A percentile compares a stretch with the other conserved stretches of the same genome.
These are phyloP conservation scores for Saccharomycopsis schoenii DNA, from an alignment of 805 yeast genomes.

Conservation along the genomic window DNA sequence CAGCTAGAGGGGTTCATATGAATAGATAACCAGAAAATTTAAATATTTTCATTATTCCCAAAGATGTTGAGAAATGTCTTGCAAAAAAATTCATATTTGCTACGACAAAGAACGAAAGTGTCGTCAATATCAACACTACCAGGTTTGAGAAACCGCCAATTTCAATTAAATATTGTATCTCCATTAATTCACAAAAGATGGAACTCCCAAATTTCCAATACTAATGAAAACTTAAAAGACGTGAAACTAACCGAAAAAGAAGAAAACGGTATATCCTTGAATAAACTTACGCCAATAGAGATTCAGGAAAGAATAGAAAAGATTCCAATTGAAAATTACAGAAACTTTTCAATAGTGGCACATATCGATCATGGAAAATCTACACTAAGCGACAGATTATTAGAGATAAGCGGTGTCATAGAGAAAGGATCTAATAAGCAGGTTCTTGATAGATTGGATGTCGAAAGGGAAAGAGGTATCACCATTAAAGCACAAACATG, in stretches of 20 bases:
- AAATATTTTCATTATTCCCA: no score
- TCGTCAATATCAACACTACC: not conserved
- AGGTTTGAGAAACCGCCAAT: not conserved
- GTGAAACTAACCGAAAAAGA: not conserved
- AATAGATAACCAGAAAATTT: no score
- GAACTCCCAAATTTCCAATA: not conserved
- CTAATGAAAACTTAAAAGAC: not conserved
- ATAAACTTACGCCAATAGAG: not conserved
- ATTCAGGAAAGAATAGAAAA: constrained; percentile 20
- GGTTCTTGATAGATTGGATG: constrained; percentile 84
- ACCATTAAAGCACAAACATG: constrained; percentile 97
- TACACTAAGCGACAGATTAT: constrained; percentile 76
- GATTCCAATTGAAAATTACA: constrained; percentile 72
- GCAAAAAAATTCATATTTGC: not conserved
- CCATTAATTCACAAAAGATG: not conserved
- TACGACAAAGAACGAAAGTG: not conserved
- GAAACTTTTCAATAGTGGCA: constrained; percentile 92
- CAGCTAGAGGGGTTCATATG: no score
- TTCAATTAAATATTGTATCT: not conserved
- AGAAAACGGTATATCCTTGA: not conserved
- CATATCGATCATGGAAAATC: constrained; percentile 90
- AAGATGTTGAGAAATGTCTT: not conserved
- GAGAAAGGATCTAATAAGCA: constrained; percentile 69
- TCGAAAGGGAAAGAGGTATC: constrained; percentile 92
- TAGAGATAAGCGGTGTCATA: constrained; percentile 85